phyloP scores from a whole-genome alignment of 805 yeast genomes.

The Lipomyces yamadae region DNA sequence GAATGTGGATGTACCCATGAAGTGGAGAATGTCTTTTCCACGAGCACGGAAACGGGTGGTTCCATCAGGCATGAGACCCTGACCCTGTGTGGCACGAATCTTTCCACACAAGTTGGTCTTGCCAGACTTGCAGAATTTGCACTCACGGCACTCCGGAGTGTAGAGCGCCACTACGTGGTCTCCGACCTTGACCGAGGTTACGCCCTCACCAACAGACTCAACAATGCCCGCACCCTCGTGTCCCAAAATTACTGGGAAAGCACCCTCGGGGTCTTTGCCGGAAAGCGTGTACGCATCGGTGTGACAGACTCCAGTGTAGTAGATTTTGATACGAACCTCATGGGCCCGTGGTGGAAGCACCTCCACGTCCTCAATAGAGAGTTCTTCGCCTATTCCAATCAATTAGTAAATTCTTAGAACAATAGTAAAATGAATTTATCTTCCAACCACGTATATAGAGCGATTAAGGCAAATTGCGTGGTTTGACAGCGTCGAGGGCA shows the following conservation, averaged over 20 bases:
- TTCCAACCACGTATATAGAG: background rate
- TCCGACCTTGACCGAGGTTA: conserved; percentile 85
- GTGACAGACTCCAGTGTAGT: conserved; percentile 94
- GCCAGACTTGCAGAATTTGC: conserved; percentile 93
- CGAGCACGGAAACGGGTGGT: conserved; percentile 82
- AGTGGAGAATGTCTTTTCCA: conserved; percentile 85
- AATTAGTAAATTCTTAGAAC: background rate
- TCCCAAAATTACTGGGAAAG: conserved; percentile 88
- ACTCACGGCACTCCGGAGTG: conserved; percentile 95
- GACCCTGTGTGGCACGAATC: conserved; percentile 96
- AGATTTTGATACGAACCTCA: conserved; percentile 90
- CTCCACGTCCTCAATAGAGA: conserved; percentile 81
- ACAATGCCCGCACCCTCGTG: conserved; percentile 99
- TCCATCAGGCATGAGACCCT: conserved; percentile 99
- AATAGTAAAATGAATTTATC: background rate
- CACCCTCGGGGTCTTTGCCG: conserved; percentile 96
- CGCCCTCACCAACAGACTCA: conserved; percentile 94
- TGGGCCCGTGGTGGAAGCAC: conserved; percentile 96
- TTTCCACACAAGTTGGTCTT: conserved; percentile 96
- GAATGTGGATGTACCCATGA: conserved; percentile 98
- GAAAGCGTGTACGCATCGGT: conserved; percentile 96
- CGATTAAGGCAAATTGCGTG: background rate
- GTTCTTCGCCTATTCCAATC: conserved; percentile 50
- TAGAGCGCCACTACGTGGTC: conserved; percentile 92
- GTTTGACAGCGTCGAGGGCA: background rate